Evolutionary conservation across 257 asterid genomes (phyloP).

Genomic region (Avicennia marina): DNA sequence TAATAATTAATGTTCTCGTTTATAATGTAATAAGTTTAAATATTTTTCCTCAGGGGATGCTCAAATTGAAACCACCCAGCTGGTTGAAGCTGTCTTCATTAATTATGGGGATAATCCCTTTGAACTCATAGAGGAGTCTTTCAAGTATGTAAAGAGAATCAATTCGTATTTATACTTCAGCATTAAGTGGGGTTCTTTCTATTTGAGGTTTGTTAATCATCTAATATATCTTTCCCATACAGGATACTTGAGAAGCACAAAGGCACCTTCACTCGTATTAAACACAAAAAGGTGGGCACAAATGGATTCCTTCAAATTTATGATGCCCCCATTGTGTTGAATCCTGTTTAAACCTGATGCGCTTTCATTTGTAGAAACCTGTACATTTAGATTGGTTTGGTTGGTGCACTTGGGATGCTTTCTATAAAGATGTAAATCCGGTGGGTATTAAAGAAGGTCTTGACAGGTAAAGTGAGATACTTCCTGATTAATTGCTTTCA

Average conservation of each 20-base stretch:
- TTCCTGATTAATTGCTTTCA: background rate
- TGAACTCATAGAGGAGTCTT: constrained; percentile 34
- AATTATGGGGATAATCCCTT: constrained; percentile 38
- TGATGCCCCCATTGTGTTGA: background rate
- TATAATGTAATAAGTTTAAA: no score
- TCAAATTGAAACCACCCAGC: constrained; percentile 23
- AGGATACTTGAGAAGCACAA: background rate
- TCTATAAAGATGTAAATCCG: constrained; percentile 33
- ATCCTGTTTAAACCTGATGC: background rate
- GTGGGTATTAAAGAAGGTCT: constrained; percentile 43
- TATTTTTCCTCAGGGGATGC: constrained; percentile 27
- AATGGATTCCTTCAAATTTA: background rate
- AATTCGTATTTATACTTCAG: background rate
- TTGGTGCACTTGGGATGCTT: constrained; percentile 51
- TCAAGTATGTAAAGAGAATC: constrained; percentile 18
- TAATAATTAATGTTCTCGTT: no score
- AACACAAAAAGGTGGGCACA: background rate
- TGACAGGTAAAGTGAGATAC: constrained; percentile 22
- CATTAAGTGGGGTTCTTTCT: background rate
- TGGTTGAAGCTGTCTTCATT: constrained; percentile 27
- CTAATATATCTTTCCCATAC: background rate
- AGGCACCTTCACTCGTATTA: background rate
- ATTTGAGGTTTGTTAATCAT: background rate
- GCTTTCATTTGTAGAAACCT: constrained; percentile 18
- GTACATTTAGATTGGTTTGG: constrained; percentile 47